phyloP scores from a whole-genome alignment of 345 rosid species.

The Citrus unshiu region DNA sequence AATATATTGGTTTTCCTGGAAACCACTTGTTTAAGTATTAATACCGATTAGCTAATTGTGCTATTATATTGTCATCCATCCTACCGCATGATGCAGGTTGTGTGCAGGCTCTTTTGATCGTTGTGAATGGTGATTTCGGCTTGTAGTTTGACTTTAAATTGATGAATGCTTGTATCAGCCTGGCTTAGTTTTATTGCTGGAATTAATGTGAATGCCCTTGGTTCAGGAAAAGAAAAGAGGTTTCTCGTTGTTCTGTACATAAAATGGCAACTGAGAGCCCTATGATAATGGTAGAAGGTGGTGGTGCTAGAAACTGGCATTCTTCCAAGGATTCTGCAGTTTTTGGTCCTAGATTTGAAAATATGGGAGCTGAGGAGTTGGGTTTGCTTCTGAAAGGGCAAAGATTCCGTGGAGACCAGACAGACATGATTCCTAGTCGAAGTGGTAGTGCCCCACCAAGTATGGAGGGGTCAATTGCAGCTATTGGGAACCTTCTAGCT shows the following conservation, averaged over 20 bases:
- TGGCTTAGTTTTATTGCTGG: not conserved
- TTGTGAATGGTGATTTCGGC: not conserved
- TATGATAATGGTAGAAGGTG: conserved; percentile 68
- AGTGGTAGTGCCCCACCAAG: conserved; percentile 98
- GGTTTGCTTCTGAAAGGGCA: conserved; percentile 66
- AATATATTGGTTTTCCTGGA: not conserved
- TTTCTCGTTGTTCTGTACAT: conserved; percentile 15
- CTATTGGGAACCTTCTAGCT: conserved; percentile 66
- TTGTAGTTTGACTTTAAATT: not conserved
- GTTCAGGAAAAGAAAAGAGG: conserved; percentile 18
- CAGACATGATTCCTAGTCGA: conserved; percentile 57
- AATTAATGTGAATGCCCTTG: conserved; percentile 22
- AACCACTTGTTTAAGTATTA: not conserved
- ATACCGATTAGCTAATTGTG: not conserved
- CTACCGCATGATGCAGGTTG: not conserved
- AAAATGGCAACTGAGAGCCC: conserved; percentile 85
- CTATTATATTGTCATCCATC: not conserved
- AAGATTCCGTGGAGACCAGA: conserved; percentile 42
- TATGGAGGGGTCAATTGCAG: conserved; percentile 93
- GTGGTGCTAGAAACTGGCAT: conserved; percentile 54
- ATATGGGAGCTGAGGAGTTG: conserved; percentile 72
- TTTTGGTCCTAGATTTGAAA: conserved; percentile 48
- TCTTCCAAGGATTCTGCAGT: conserved; percentile 49
- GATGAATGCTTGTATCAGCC: not conserved
- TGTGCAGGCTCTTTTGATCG: not conserved